Percentiles rank a stretch among this genome's conserved stretches.
These are phyloP conservation scores for Maudiozyma saulgeensis DNA, from an alignment of 805 yeast species.

Conservation along the genomic window DNA sequence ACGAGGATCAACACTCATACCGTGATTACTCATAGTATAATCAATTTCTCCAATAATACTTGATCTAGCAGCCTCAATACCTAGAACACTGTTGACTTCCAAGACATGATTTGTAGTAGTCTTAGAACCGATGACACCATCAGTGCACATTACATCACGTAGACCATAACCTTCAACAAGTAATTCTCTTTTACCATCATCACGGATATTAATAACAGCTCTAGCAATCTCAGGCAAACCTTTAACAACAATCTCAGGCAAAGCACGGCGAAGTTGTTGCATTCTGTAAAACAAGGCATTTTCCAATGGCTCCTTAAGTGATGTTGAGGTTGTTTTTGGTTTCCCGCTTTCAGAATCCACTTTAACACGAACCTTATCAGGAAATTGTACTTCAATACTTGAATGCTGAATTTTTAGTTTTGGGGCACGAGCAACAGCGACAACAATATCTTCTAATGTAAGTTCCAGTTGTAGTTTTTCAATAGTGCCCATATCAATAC, in stretches of 20 bases:
- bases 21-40: slow-evolving; percentile 97
- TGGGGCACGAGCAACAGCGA: slow-evolving; percentile 75
- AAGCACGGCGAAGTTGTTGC: slow-evolving; percentile 77
- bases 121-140: slow-evolving; percentile 83
- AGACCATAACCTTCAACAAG: slow-evolving; percentile 97
- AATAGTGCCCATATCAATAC: slow-evolving; percentile 74
- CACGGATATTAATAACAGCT: slow-evolving; percentile 90
- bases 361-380: slow-evolving; percentile 55
- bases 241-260: slow-evolving; percentile 84
- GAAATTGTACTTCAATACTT: slow-evolving; percentile 61
- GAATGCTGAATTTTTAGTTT: slow-evolving; percentile 71
- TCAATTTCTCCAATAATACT: slow-evolving; percentile 91
- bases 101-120: slow-evolving; percentile 87
- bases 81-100: slow-evolving; percentile 81
- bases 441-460: slow-evolving; percentile 74
- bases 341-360: slow-evolving; percentile 40
- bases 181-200: slow-evolving; percentile 78
- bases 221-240: slow-evolving; percentile 87
- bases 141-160: slow-evolving; percentile 93
- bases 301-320: slow-evolving; percentile 32
- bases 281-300: slow-evolving; percentile 70
- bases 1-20: slow-evolving; percentile 99
- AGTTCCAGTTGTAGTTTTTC: slow-evolving; percentile 85
- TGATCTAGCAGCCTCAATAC: slow-evolving; percentile 95
- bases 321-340: slow-evolving; percentile 35